Evolutionary conservation across 352 stramenopile species (phyloP).

Genomic region (Chrysophaeum taylorii): DNA sequence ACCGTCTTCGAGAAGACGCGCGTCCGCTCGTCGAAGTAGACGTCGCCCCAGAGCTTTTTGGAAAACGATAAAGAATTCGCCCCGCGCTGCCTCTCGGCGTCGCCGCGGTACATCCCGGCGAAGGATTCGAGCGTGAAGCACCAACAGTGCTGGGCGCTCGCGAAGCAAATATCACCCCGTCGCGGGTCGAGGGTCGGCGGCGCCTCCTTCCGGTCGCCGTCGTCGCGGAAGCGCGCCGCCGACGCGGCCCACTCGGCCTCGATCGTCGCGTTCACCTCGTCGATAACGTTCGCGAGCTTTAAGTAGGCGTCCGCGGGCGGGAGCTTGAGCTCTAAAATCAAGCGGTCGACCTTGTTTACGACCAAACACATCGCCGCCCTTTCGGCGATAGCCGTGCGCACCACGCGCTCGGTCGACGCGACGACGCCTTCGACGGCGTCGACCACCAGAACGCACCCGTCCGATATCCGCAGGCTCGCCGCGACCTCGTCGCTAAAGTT

Average conservation of each 20-base stretch:
- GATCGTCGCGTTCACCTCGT: constrained; percentile 87
- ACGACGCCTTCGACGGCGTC: constrained; percentile 96
- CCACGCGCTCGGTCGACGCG: constrained; percentile 89
- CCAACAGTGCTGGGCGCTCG: constrained; percentile 86
- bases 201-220: constrained; percentile 25
- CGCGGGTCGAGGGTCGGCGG: constrained; percentile 60
- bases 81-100: constrained; percentile 33
- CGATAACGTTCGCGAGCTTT: constrained; percentile 91
- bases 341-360: constrained; percentile 95
- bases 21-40: constrained; percentile 83
- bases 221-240: constrained; percentile 41
- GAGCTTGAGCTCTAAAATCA: constrained; percentile 97
- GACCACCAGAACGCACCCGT: constrained; percentile 88
- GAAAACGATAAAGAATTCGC: constrained; percentile 62
- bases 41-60: constrained; percentile 89
- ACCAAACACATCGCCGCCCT: constrained; percentile 74
- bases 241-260: constrained; percentile 45
- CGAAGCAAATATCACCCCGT: constrained; percentile 93
- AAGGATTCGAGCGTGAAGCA: constrained; percentile 93
- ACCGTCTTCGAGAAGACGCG: constrained; percentile 75
- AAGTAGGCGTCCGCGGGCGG: constrained; percentile 93
- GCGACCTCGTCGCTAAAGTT: constrained; percentile 94
- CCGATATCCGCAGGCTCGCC: constrained; percentile 75
- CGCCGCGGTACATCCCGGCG: constrained; percentile 58
- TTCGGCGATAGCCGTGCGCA: constrained; percentile 74